Conservation (phyloP, 768 basidiomycete species). For the Rhodotorula kratochvilovae region DNA sequence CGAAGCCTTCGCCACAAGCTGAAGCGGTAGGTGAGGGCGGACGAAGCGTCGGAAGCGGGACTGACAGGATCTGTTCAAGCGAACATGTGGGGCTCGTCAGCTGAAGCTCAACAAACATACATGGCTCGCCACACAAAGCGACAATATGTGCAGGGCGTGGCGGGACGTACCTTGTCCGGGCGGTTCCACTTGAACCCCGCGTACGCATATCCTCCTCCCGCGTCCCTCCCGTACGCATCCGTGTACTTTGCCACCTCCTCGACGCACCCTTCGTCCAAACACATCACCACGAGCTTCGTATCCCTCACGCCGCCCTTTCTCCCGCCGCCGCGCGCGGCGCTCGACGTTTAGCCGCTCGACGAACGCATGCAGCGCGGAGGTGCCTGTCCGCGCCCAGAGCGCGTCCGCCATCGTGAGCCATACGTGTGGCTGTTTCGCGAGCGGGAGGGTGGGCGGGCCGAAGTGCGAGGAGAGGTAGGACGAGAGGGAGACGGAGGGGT, state of each 20-base stretch:
- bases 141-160: too few relatives aligned
- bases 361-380: conserved; percentile 17
- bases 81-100: too few relatives aligned
- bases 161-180: conserved; percentile 9
- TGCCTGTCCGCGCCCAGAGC: conserved; percentile 10
- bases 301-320: background rate
- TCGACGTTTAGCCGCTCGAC: conserved; percentile 28
- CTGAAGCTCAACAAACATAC: too few relatives aligned
- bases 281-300: conserved; percentile 28
- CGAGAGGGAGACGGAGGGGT: conserved; percentile 6
- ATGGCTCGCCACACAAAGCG: too few relatives aligned
- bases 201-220: background rate
- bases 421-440: conserved; percentile 6
- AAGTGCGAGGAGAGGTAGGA: conserved; percentile 23
- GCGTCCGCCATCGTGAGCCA: conserved; percentile 34
- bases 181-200: background rate
- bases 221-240: conserved; percentile 3
- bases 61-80: conserved; percentile 8
- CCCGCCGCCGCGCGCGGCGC: background rate
- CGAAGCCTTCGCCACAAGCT: too few relatives aligned
- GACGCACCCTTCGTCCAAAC: conserved; percentile 23
- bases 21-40: too few relatives aligned
- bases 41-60: background rate
- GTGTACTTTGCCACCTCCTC: conserved; percentile 9
- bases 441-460: background rate